Evolutionary conservation across 257 asterid species (phyloP).

Genomic region (Capsicum baccatum): DNA sequence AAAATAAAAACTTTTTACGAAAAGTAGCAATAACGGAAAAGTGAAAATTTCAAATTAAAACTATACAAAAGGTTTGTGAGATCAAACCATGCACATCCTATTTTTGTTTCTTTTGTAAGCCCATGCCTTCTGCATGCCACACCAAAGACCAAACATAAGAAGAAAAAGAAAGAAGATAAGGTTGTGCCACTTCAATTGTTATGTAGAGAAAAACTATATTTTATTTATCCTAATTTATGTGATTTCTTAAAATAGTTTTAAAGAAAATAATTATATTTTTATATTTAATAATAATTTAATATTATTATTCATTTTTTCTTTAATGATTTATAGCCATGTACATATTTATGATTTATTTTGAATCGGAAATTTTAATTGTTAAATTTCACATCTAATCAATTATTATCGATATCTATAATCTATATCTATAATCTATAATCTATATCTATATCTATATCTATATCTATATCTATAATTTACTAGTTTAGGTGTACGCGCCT

Average conservation of each 20-base stretch:
- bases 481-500: no score
- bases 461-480: no score
- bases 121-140: not conserved
- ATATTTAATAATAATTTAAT: not conserved
- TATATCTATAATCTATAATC: no score
- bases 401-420: no score
- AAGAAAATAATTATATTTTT: not conserved
- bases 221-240: not conserved
- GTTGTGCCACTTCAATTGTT: not conserved
- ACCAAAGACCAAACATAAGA: not conserved
- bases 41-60: not conserved
- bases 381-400: no score
- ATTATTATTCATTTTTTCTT: not conserved
- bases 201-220: not conserved
- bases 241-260: not conserved
- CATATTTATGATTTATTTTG: no score
- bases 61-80: not conserved
- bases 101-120: conserved; percentile 1
- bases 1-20: no score
- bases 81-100: not conserved
- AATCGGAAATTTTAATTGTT: no score
- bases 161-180: not conserved
- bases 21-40: not conserved
- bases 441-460: no score
- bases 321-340: not conserved